Evolutionary conservation across 2,329 filamentous ascomycete species (phyloP), one percentile per base, ranked within the genome.

Genomic region (Colletotrichum higginsianum): DNA sequence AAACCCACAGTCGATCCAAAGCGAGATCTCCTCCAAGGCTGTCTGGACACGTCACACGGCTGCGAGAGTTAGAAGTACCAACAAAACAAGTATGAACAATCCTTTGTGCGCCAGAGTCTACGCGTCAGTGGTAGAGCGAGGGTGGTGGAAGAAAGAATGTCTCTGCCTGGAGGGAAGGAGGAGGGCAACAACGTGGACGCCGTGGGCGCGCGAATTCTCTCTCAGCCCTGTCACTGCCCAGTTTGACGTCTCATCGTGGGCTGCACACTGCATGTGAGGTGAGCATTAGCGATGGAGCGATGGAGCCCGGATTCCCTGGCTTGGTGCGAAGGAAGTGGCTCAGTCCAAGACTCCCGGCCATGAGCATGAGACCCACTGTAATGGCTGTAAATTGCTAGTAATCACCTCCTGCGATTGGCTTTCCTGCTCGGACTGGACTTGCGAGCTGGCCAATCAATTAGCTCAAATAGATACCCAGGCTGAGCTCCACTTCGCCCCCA

Each of bases 141-240:
- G 49, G 38, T 23, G 9, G 7, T 35, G 30, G 30, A 35, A 57
- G 44, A 71, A 50, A 71, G 56, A 71, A 71, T 67, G 13, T 71
- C 50, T 61, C 67, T 71, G 67, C 67, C 63, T 71, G n/a, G 61
- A 62, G 47, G 4, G 11, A 40, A 38, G 12, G 30, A 62, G n/a
- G 23, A 23, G 18, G 16, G 47, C 16, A 30, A 38, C 13, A 12
- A 38, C 58, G 49, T 50, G 58, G 58, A n/a, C 44, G 38, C 21
- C 13, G 55, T 38, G 55, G 6, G 52, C 21, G 12, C 26, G 26
- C n/a, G n/a, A 23, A 26, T 23, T n/a, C 40, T 16, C 38, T 56
- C 21, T 53, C 61, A 62, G 47, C 35, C 61, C 61, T 62, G 47
- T 44, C 61, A 53, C 47, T 52, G 61, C 35, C 60, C 3, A 35